Evolutionary conservation across 306 rosid genomes (phyloP), one percentile per base, ranked within the genome.

Genomic region (Citrullus amarus): DNA sequence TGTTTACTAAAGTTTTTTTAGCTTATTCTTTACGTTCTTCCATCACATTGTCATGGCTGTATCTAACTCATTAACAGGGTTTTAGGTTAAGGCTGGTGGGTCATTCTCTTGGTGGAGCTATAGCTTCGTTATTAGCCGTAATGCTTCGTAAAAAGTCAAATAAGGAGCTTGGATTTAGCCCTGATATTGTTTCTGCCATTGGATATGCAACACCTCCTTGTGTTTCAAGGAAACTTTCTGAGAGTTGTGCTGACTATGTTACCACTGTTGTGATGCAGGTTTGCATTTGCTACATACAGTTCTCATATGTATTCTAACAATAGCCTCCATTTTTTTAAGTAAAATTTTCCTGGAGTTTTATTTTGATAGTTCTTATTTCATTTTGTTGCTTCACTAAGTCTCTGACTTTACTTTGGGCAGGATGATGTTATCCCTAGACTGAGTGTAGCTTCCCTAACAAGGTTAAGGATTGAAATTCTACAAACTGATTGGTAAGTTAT

Each of bases 101-200:
- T 79, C 99, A 95, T 95, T 95, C 99, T 56, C 93, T 92, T 73
- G 98, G 99, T 82, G 98, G 97, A 79, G 91, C 99, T 65, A 95
- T 84, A 81, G 98, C 99, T 82, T 88, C 97, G 80, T 67, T 95
- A 58, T 82, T 96, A 76, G 99, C 98, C 68, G 90, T 91, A 84
- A 92, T 91, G 97, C 89, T 95, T 44, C 91, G 58, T 18, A 88
- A 88, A 79, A 92, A 84, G 87, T 91, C 98, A 70, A 57, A 65
- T n/a, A 85, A 87, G 89, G 97, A 95, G 79, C 91, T 95, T 28
- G 96, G 99, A 50, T 95, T 95, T 82, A 88, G 87, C 81, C 97
- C 97, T 39, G 89, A 92, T 74, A 87, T 92, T 86, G 92, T 95
- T 79, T 86, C 98, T 82, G 91, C 98, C 43, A 85, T 95, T 77